Evolutionary conservation across 2,329 filamentous ascomycete species (phyloP).

Genomic region (Penicillium sp.): DNA sequence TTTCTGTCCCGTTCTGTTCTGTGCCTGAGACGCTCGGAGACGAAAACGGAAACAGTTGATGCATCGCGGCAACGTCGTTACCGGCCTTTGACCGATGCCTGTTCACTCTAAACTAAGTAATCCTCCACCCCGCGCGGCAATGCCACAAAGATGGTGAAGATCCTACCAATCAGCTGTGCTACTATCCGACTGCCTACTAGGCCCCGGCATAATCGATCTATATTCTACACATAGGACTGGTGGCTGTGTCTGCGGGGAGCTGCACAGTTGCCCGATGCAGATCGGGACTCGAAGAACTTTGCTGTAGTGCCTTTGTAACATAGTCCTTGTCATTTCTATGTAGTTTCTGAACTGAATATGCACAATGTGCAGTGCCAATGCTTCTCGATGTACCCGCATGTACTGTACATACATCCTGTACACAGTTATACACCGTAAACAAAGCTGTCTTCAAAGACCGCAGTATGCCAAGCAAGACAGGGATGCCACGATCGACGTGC

Average conservation of each 20-base stretch:
- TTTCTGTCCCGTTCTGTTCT: not conserved
- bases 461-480: conserved; percentile 15
- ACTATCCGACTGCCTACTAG: conserved; percentile 15
- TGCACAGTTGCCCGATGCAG: not conserved
- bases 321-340: too few relatives aligned
- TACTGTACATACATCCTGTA: not conserved
- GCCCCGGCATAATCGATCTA: not conserved
- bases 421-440: not conserved
- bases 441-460: conserved; percentile 5
- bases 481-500: conserved; percentile 11
- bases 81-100: not conserved
- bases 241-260: conserved; percentile 11
- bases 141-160: not conserved
- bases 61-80: not conserved
- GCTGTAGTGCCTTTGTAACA: not conserved
- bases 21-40: not conserved
- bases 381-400: not conserved
- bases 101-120: not conserved
- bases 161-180: conserved; percentile 1
- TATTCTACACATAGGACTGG: not conserved
- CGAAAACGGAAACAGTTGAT: not conserved
- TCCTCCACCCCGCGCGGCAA: not conserved
- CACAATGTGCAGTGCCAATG: not conserved
- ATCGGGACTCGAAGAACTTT: not conserved
- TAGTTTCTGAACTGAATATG: not conserved